These are phyloP conservation scores for Linum usitatissimum DNA, from an alignment of 345 rosid genomes.

Conservation along the genomic window DNA sequence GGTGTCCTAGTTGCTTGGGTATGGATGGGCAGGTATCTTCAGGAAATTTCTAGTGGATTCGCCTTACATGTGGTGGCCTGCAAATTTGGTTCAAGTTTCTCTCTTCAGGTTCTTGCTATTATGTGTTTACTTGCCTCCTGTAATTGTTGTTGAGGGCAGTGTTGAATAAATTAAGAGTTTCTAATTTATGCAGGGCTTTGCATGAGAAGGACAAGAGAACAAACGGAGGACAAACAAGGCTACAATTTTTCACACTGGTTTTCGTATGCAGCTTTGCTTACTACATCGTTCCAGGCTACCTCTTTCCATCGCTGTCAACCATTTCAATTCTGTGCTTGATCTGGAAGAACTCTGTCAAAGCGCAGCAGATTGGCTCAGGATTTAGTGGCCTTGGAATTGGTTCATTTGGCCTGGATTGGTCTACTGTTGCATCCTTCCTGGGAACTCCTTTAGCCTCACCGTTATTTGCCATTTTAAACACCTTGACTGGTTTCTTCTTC, in stretches of 20 bases:
- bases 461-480: not conserved
- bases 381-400: not conserved
- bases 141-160: too few species aligned
- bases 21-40: slow-evolving; percentile 2
- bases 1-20: slow-evolving; percentile 1
- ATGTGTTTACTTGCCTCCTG: too few species aligned
- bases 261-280: not conserved
- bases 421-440: slow-evolving; percentile 1
- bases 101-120: not conserved
- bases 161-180: too few species aligned
- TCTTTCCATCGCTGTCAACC: not conserved
- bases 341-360: slow-evolving; percentile 1
- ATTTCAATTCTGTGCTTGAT: not conserved
- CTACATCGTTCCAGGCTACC: not conserved
- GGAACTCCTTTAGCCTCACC: not conserved
- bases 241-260: not conserved
- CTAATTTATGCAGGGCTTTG: not conserved
- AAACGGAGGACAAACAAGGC: not conserved
- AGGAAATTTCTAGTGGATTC: slow-evolving; percentile 1
- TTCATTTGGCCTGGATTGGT: slow-evolving; percentile 2
- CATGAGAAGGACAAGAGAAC: not conserved
- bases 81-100: slow-evolving; percentile 1
- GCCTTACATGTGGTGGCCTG: slow-evolving; percentile 5
- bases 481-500: not conserved
- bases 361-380: slow-evolving; percentile 2